These are phyloP conservation scores for Leonotis leonurus DNA, from an alignment of 257 asterid genomes.

Conservation along the genomic window DNA sequence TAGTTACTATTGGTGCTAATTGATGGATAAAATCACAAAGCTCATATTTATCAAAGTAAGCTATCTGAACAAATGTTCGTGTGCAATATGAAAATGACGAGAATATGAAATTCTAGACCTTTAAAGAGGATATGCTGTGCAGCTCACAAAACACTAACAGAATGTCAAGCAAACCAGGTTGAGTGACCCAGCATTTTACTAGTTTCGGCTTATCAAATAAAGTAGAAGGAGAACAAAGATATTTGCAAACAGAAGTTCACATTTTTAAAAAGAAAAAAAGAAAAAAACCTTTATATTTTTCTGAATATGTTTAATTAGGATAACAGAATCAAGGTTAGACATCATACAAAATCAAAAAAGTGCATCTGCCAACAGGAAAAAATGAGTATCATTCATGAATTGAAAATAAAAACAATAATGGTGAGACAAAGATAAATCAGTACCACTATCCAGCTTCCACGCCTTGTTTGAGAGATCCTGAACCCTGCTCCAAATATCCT, in stretches of 20 bases:
- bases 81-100: not conserved
- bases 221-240: not conserved
- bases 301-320: constrained; percentile 15
- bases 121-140: not conserved
- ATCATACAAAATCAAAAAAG: not conserved
- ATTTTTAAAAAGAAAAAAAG: no score
- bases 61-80: not conserved
- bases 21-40: constrained; percentile 3
- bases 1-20: not conserved
- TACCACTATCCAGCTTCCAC: constrained; percentile 98
- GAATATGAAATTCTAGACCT: not conserved
- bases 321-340: no score
- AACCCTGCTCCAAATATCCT: constrained; percentile 81
- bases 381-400: not conserved
- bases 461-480: constrained; percentile 85
- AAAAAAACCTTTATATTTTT: no score
- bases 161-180: not conserved
- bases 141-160: not conserved
- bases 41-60: not conserved
- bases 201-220: not conserved
- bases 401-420: constrained; percentile 14
- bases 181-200: not conserved
- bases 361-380: not conserved
- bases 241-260: constrained; percentile 2
- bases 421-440: constrained; percentile 12